Evolutionary conservation across 257 asterid species (phyloP), one percentile per base, ranked within the genome.

Genomic region (Rhazya stricta): DNA sequence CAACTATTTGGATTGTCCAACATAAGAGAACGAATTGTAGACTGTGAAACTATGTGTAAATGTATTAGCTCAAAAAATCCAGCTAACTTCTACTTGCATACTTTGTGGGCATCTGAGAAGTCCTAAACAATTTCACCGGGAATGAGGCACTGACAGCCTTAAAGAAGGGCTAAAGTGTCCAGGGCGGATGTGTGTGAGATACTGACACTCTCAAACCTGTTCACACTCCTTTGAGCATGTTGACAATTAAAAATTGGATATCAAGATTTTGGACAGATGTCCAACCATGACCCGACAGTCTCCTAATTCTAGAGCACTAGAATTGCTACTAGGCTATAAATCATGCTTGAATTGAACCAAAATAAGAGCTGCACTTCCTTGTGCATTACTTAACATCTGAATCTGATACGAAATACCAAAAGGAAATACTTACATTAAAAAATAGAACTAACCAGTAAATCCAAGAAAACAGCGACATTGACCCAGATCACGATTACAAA

Each of bases 401-500:
- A 75, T 53, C 58, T 19, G 50, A 19, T 76, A 34, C 25, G 27
- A 58, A 69, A 23, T 27, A 74, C 54, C 32, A 57, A 45, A 57
- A 46, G 67, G 37, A 58, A 54, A 46, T 51, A 67, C 10, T 51
- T 2, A 48, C 13, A 0, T 13, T 7, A 32, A 69, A 48, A 42
- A 46, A 7, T 45, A 73, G 50, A 67, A 83, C 97, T 82, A 76
- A 92, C 99, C 99, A 77, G 84, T 78, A 77, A 86, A 95, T 63
- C 99, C 99, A 82, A 88, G 98, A 87, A 95, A 95, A 88, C 99
- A 95, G 74, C 87, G 91, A 80, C 99, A 95, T 82, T 76, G 87
- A 76, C 99, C 96, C 88, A 91, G 84, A 70, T 88, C 96, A 63
- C 66, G 88, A 80, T 92, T 95, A 79, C 99, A 95, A 74, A 92